Conservation (phyloP, 2,329 filamentous ascomycete genomes). For the Beauveria medogensis region DNA sequence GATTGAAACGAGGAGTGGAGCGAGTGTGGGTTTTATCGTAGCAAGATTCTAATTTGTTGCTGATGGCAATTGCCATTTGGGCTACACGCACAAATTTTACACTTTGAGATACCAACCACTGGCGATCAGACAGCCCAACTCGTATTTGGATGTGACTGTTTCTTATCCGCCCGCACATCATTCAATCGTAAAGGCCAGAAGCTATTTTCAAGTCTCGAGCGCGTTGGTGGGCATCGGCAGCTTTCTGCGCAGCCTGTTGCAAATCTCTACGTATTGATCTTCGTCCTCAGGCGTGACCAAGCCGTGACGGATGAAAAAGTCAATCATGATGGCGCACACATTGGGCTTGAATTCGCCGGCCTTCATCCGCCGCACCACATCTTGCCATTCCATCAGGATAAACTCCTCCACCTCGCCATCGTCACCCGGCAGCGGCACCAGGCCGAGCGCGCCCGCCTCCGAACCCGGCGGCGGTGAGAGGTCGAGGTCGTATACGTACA, state of each 20-base stretch:
- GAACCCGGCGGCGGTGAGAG: conserved; percentile 39
- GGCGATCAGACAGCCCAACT: neutral
- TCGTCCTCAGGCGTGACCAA: conserved; percentile 66
- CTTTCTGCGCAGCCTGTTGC: conserved; percentile 33
- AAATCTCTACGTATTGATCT: conserved; percentile 62
- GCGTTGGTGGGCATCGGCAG: conserved; percentile 31
- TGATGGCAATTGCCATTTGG: conserved; percentile 39
- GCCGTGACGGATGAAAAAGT: conserved; percentile 75
- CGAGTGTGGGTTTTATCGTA: neutral
- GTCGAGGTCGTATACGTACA: conserved; percentile 71
- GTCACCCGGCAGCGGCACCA: conserved; percentile 61
- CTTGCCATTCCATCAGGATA: conserved; percentile 51
- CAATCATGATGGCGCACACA: conserved; percentile 66
- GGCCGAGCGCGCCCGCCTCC: conserved; percentile 40
- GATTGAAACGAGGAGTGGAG: conserved; percentile 8
- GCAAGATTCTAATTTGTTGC: conserved; percentile 7
- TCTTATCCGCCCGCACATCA: neutral
- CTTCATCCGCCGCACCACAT: conserved; percentile 54
- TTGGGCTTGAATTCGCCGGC: conserved; percentile 78
- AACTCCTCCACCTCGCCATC: conserved; percentile 69
- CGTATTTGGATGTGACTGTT: neutral
- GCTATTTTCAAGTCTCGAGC: neutral
- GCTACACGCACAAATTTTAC: conserved; percentile 39
- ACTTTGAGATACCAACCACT: conserved; percentile 7
- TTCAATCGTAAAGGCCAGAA: neutral